Percentiles rank a stretch among this genome's conserved stretches.
Conservation (phyloP, 78 protist genomes). For the Protostelium mycophagum region DNA sequence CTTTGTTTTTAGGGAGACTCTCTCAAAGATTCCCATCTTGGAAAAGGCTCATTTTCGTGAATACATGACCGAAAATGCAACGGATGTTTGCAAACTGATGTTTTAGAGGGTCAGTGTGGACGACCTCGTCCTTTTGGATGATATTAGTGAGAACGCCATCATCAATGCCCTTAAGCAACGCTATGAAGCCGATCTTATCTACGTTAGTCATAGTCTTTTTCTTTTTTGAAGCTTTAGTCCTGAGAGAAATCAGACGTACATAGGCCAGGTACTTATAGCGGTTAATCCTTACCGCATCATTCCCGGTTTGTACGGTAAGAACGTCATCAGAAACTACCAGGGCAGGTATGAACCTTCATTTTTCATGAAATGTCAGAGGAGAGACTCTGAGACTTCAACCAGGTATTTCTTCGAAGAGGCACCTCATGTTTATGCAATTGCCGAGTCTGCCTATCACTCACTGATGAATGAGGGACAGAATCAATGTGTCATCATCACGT, state of each 20-base stretch:
- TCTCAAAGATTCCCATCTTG: no score
- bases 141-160: slow-evolving; percentile 58
- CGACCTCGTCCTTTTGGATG: slow-evolving; percentile 76
- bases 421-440: slow-evolving; percentile 77
- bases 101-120: slow-evolving; percentile 81
- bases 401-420: slow-evolving; percentile 67
- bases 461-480: slow-evolving; percentile 40
- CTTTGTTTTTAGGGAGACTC: no score
- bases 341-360: slow-evolving; percentile 33
- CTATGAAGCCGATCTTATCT: slow-evolving; percentile 68
- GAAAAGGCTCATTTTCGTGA: no score
- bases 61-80: no score
- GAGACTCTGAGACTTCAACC: background rate
- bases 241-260: slow-evolving; percentile 73
- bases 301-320: slow-evolving; percentile 32
- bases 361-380: background rate
- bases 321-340: slow-evolving; percentile 39
- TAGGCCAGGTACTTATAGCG: slow-evolving; percentile 85
- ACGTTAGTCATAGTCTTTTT: slow-evolving; percentile 36
- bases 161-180: slow-evolving; percentile 65
- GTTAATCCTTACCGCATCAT: slow-evolving; percentile 84
- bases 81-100: no score
- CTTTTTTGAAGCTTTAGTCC: background rate
- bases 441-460: slow-evolving; percentile 51
- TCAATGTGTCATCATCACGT: slow-evolving; percentile 60